These are phyloP conservation scores for Smallanthus sonchifolius DNA, from an alignment of 129 eudicot species.

Conservation along the genomic window DNA sequence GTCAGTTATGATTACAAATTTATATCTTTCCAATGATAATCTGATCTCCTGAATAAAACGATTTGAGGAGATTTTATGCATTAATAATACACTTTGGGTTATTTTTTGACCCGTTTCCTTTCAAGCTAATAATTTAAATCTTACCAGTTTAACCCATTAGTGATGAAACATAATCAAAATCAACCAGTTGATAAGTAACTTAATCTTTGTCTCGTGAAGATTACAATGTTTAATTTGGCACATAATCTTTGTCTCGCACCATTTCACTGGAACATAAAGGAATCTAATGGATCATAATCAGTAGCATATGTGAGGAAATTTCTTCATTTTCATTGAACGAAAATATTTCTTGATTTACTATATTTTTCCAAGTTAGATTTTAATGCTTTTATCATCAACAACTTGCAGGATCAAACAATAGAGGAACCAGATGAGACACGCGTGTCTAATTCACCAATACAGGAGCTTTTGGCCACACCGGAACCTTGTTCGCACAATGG, in stretches of 20 bases:
- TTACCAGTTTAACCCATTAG: background rate
- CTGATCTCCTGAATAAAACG: background rate
- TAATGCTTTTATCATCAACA: slow-evolving; percentile 6
- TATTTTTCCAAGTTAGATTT: background rate
- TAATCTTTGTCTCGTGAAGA: background rate
- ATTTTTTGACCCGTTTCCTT: background rate
- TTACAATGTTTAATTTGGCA: background rate
- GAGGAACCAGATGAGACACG: background rate
- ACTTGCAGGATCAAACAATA: slow-evolving; percentile 16
- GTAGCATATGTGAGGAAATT: slow-evolving; percentile 1
- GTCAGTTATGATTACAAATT: background rate
- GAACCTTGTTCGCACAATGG: background rate
- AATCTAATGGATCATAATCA: background rate
- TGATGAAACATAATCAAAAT: background rate
- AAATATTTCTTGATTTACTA: background rate
- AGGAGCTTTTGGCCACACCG: background rate
- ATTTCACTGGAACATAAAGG: background rate
- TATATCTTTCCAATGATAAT: background rate
- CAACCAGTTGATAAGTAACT: background rate
- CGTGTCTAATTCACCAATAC: background rate
- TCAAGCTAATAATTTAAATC: background rate
- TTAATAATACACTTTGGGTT: background rate
- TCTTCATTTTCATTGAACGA: background rate
- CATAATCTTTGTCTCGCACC: background rate
- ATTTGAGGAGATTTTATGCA: background rate